Conservation (phyloP, 108 stramenopile genomes). For the Pelagomonas calceolata region DNA sequence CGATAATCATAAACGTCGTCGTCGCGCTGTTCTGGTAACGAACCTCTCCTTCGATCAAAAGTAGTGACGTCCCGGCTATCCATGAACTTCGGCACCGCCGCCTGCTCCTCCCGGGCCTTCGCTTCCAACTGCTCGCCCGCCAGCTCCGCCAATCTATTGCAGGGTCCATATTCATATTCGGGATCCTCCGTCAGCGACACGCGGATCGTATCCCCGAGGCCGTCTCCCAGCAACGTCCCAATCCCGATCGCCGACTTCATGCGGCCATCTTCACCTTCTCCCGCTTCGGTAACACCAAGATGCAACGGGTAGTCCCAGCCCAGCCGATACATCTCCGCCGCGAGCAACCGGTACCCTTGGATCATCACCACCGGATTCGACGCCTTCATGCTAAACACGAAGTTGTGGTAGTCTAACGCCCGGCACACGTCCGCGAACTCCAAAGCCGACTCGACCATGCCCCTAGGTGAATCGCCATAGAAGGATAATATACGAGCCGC, state of each 20-base stretch:
- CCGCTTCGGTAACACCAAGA: slow-evolving; percentile 91
- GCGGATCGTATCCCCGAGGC: slow-evolving; percentile 88
- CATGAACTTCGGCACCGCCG: neutral
- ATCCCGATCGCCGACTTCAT: slow-evolving; percentile 96
- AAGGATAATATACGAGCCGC: slow-evolving; percentile 77
- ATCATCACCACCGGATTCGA: slow-evolving; percentile 96
- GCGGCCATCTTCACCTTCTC: slow-evolving; percentile 93
- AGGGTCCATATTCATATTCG: slow-evolving; percentile 46
- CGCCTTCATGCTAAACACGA: slow-evolving; percentile 96
- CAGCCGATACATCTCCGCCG: slow-evolving; percentile 75
- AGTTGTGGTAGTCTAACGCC: slow-evolving; percentile 86
- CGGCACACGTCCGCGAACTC: slow-evolving; percentile 56
- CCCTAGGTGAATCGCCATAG: slow-evolving; percentile 88
- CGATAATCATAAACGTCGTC: slow-evolving; percentile 68
- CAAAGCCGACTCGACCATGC: slow-evolving; percentile 71
- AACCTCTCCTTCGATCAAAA: neutral
- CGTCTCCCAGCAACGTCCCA: slow-evolving; percentile 85
- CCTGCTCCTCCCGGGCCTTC: neutral
- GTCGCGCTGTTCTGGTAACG: slow-evolving; percentile 56
- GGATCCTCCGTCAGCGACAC: slow-evolving; percentile 93
- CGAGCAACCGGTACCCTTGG: slow-evolving; percentile 81
- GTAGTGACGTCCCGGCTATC: neutral
- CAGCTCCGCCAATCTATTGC: slow-evolving; percentile 60
- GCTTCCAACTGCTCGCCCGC: neutral
- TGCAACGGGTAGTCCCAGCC: slow-evolving; percentile 95